phyloP scores from a whole-genome alignment of 805 yeast species.

The Yarrowia hollandica region DNA sequence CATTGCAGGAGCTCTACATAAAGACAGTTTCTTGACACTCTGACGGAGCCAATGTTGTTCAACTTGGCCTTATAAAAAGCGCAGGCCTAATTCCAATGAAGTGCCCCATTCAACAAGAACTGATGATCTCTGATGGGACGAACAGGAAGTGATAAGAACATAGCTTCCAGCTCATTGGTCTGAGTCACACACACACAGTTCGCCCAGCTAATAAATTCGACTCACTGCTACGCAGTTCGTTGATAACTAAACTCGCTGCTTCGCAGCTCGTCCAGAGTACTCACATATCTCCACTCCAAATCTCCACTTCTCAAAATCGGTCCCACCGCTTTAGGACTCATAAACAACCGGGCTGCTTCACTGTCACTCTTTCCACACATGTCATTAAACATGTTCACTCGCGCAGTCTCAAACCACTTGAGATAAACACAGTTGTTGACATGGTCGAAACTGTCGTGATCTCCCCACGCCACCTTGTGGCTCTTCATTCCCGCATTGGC shows the following conservation, averaged over 20 bases:
- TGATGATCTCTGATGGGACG: too few species aligned
- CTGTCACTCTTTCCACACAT: constrained; percentile 30
- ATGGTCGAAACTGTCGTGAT: constrained; percentile 39
- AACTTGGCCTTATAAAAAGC: too few species aligned
- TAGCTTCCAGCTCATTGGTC: too few species aligned
- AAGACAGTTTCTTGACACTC: too few species aligned
- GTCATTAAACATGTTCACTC: constrained; percentile 37
- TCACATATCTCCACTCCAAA: constrained; percentile 39
- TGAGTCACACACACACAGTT: too few species aligned
- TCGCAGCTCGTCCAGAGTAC: not conserved
- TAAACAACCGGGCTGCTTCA: constrained; percentile 33
- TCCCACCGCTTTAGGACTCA: constrained; percentile 36
- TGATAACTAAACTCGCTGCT: not conserved
- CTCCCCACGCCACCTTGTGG: constrained; percentile 38
- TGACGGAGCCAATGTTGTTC: too few species aligned
- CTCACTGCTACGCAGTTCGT: not conserved
- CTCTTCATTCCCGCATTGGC: constrained; percentile 33
- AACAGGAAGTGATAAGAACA: too few species aligned
- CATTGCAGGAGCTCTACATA: too few species aligned
- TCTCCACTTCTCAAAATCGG: constrained; percentile 40
- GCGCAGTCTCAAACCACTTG: constrained; percentile 41
- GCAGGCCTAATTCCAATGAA: too few species aligned
- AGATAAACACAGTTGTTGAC: constrained; percentile 41
- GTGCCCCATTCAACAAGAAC: too few species aligned
- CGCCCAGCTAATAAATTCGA: too few species aligned